Conservation (phyloP, 164 flowering plant species). For the Saururus chinensis region DNA sequence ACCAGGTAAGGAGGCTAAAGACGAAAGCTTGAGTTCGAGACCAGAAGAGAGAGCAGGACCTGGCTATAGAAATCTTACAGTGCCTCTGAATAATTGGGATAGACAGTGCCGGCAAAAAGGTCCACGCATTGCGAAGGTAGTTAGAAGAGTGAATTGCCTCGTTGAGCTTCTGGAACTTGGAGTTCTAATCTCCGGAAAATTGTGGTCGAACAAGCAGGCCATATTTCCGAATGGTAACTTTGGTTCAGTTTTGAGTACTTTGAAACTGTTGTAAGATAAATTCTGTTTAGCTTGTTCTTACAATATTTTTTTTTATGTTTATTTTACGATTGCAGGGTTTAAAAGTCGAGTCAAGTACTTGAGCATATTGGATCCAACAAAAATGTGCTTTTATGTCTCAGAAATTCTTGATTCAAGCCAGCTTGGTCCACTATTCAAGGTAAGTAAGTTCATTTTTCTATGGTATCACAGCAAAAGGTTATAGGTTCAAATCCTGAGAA, state of each 20-base stretch:
- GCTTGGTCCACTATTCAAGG: constrained; percentile 77
- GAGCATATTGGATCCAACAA: constrained; percentile 64
- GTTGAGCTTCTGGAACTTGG: constrained; percentile 84
- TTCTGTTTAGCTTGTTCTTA: not conserved
- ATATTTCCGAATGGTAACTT: constrained; percentile 83
- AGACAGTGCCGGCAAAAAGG: constrained; percentile 61
- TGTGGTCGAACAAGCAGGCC: constrained; percentile 67
- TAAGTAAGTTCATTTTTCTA: constrained; percentile 15
- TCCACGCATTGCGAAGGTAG: constrained; percentile 91
- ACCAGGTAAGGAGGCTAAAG: constrained; percentile 19
- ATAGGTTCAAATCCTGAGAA: not conserved
- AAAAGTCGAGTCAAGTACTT: constrained; percentile 76
- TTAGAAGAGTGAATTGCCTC: constrained; percentile 62
- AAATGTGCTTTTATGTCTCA: constrained; percentile 59
- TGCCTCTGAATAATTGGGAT: constrained; percentile 39
- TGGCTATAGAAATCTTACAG: constrained; percentile 25
- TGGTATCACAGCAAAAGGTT: not conserved
- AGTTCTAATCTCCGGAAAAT: constrained; percentile 45
- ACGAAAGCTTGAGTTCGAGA: constrained; percentile 17
- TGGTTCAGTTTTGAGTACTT: not conserved
- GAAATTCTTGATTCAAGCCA: constrained; percentile 76
- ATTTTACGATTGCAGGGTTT: constrained; percentile 70
- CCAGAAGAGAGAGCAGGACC: constrained; percentile 17
- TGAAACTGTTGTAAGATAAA: not conserved
- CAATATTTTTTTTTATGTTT: constrained; percentile 1